These are phyloP conservation scores for Hordeum vulgare DNA, from an alignment of 176 grass and related monocot species.

Conservation along the genomic window MorexV3_pseudomolecules_assembly NC_058520.1:44829710-44830209, in stretches of 20 bases:
- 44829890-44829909: conserved; percentile 81
- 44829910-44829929: conserved; percentile 69
- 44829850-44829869: conserved; percentile 59
- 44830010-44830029: conserved; percentile 12
- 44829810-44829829: background rate
- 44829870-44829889: conserved; percentile 56
- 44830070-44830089: conserved; percentile 83
- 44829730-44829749: background rate
- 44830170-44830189: background rate
- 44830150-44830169: background rate
- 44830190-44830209: conserved; percentile 8
- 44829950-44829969: background rate
- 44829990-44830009: background rate
- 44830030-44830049: conserved; percentile 94
- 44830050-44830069: conserved; percentile 98
- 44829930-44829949: conserved; percentile 79
- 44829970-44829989: background rate
- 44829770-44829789: background rate
- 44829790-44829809: background rate
- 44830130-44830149: conserved; percentile 64
- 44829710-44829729: background rate
- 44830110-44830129: conserved; percentile 91
- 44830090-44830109: conserved; percentile 94
- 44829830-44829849: conserved; percentile 43
- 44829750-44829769: background rate